These are phyloP conservation scores for Yueomyces sinensis DNA, from an alignment of 805 yeast species.

Conservation along the genomic window DNA sequence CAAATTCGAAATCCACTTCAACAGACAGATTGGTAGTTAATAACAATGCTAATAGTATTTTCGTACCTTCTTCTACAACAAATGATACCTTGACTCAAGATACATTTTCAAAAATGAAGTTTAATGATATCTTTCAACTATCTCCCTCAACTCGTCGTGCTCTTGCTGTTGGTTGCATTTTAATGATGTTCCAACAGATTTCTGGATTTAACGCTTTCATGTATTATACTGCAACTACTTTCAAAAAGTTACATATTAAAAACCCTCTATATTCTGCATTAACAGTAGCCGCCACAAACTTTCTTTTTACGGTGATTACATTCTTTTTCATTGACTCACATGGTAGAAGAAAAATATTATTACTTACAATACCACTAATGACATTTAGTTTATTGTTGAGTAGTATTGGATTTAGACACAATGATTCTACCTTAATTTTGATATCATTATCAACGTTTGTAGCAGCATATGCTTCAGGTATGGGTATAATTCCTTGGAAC, in stretches of 20 bases:
- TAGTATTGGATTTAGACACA: constrained; percentile 18
- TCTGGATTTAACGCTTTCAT: constrained; percentile 53
- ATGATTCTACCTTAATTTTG: constrained; percentile 13
- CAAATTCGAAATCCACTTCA: neutral
- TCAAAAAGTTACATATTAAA: constrained; percentile 19
- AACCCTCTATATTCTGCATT: constrained; percentile 47
- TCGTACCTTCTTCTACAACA: neutral
- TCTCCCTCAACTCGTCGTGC: constrained; percentile 24
- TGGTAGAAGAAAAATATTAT: constrained; percentile 34
- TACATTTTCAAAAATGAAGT: neutral
- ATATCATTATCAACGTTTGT: constrained; percentile 25
- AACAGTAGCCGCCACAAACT: constrained; percentile 41
- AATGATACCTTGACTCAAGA: too few species aligned
- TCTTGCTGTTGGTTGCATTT: constrained; percentile 33
- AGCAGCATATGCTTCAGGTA: constrained; percentile 30
- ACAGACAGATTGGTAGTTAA: neutral
- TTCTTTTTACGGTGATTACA: constrained; percentile 40
- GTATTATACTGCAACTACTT: constrained; percentile 48
- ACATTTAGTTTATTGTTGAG: constrained; percentile 24
- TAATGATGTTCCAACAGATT: constrained; percentile 44
- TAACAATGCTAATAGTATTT: too few species aligned
- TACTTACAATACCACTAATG: constrained; percentile 30
- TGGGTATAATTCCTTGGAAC: constrained; percentile 34
- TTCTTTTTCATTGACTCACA: constrained; percentile 35
- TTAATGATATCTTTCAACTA: neutral